These are phyloP conservation scores for Sphagnum magellanicum DNA, from an alignment of 228 moss, liverwort and hornwort genomes.

Conservation along the genomic window DNA sequence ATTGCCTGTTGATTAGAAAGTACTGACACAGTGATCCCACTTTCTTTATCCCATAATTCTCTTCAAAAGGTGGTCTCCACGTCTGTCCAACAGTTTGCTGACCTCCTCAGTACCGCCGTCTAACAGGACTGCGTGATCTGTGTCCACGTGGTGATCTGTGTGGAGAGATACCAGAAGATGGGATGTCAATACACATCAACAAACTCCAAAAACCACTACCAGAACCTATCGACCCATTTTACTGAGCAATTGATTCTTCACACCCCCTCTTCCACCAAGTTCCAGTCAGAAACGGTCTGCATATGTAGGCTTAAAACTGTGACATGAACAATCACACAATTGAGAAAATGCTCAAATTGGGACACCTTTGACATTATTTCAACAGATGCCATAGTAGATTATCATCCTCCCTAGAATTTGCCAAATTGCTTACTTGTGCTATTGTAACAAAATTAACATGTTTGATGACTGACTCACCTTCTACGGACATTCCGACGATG, in stretches of 20 bases:
- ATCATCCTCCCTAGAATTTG: background rate
- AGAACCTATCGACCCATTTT: background rate
- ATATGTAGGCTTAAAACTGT: too few species aligned
- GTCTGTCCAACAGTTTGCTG: too few species aligned
- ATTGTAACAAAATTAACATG: background rate
- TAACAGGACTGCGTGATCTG: conserved; percentile 82
- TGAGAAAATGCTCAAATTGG: too few species aligned
- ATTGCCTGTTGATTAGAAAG: too few species aligned
- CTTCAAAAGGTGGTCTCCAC: too few species aligned
- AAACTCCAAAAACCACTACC: background rate
- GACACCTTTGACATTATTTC: too few species aligned
- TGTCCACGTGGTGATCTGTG: conserved; percentile 78
- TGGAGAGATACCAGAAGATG: background rate
- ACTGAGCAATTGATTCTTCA: too few species aligned
- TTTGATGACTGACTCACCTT: conserved; percentile 27
- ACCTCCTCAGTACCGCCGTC: conserved; percentile 16
- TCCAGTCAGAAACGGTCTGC: background rate
- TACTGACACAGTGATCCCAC: too few species aligned
- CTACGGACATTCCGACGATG: conserved; percentile 85
- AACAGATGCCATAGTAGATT: background rate
- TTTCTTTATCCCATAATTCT: too few species aligned
- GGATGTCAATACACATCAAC: conserved; percentile 4
- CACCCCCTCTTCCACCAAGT: background rate
- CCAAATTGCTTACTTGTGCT: too few species aligned
- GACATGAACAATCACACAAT: too few species aligned